phyloP scores from a whole-genome alignment of 768 basidiomycete species.

The Boletus patriciae region DNA sequence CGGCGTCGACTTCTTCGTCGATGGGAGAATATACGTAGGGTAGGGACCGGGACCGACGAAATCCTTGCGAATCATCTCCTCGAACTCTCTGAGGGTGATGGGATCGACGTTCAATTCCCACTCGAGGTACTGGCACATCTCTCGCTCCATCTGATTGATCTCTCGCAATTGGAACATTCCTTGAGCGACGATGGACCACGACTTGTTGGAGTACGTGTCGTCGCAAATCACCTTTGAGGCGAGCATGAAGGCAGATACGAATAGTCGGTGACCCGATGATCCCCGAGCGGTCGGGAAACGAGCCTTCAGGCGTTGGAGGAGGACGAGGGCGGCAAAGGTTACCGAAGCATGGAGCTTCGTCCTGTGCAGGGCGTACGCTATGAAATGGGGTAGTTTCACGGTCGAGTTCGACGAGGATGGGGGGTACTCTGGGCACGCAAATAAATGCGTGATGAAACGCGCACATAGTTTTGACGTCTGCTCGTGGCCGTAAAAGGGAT shows the following conservation, averaged over 20 bases:
- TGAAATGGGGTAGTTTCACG: conserved; percentile 52
- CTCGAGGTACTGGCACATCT: conserved; percentile 86
- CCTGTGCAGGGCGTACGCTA: conserved; percentile 67
- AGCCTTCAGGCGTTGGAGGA: conserved; percentile 65
- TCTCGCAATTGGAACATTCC: conserved; percentile 76
- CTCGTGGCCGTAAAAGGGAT: conserved; percentile 62
- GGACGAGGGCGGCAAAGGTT: conserved; percentile 39
- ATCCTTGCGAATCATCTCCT: conserved; percentile 57
- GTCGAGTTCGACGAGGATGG: conserved; percentile 40
- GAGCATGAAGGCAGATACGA: conserved; percentile 75
- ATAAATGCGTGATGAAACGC: conserved; percentile 81
- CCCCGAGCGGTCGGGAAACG: conserved; percentile 77
- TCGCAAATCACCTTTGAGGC: conserved; percentile 84
- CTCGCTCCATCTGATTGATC: conserved; percentile 81
- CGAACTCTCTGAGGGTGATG: conserved; percentile 57
- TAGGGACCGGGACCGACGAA: conserved; percentile 58
- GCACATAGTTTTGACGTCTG: conserved; percentile 64
- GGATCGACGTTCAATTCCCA: conserved; percentile 86
- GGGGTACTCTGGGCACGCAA: conserved; percentile 83
- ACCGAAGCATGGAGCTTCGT: conserved; percentile 62
- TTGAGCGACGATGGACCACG: conserved; percentile 89
- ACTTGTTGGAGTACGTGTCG: conserved; percentile 92
- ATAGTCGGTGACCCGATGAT: conserved; percentile 68
- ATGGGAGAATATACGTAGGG: conserved; percentile 60
- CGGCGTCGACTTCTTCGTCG: conserved; percentile 61